Conservation (phyloP, 306 rosid genomes). For the Leucaena leucocephala region DNA sequence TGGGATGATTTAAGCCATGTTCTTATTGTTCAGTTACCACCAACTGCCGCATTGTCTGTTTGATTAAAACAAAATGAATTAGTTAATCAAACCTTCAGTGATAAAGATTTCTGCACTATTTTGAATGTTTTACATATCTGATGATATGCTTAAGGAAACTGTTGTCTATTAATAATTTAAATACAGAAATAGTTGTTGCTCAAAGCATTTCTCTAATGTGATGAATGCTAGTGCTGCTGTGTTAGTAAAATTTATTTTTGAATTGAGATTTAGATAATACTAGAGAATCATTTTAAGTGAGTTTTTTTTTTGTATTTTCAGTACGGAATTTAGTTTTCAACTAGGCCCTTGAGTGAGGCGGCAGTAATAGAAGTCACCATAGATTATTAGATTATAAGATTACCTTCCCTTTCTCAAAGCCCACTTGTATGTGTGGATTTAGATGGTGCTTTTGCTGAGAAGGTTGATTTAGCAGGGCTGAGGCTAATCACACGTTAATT, state of each 20-base stretch:
- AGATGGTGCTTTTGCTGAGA: constrained; percentile 8
- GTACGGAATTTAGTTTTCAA: not conserved
- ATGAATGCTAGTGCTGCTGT: not conserved
- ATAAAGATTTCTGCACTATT: not conserved
- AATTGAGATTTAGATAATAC: not conserved
- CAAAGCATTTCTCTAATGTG: constrained; percentile 5
- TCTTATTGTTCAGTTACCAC: not conserved
- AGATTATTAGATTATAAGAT: constrained; percentile 9
- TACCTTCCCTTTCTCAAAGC: constrained; percentile 27
- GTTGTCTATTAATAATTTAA: not conserved
- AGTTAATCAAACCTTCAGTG: too few species aligned
- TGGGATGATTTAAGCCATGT: not conserved
- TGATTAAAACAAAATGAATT: not conserved
- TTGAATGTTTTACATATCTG: not conserved
- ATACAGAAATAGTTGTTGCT: not conserved
- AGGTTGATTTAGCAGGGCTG: not conserved
- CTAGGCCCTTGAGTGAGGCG: not conserved
- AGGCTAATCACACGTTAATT: constrained; percentile 14
- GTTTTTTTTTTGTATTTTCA: not conserved
- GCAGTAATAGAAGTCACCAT: constrained; percentile 13
- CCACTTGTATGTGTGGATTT: not conserved
- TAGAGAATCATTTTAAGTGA: not conserved
- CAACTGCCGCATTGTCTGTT: not conserved
- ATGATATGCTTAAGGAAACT: not conserved
- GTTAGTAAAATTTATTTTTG: not conserved